A percentile compares a stretch with the other conserved stretches of the same genome.
phyloP scores from a whole-genome alignment of 306 rosid genomes.

The Delonix regia region DNA sequence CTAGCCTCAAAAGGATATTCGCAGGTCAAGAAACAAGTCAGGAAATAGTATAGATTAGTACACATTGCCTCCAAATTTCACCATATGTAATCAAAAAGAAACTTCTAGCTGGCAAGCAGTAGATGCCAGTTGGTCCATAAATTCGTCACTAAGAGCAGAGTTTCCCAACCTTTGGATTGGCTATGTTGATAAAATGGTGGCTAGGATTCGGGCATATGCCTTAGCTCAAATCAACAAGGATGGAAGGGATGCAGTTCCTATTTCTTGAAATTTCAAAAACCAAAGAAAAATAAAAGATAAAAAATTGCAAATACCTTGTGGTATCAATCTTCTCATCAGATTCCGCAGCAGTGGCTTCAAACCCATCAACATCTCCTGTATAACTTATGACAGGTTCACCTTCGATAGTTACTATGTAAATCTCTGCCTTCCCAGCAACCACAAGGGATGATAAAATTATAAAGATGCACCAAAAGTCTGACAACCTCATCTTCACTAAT shows the following conservation, averaged over 20 bases:
- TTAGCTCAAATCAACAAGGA: background rate
- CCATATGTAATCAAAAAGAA: background rate
- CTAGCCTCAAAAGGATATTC: slow-evolving; percentile 21
- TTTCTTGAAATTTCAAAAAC: background rate
- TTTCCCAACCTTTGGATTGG: background rate
- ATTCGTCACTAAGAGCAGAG: background rate
- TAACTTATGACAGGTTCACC: slow-evolving; percentile 97
- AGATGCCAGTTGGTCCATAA: slow-evolving; percentile 20
- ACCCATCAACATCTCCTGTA: slow-evolving; percentile 79
- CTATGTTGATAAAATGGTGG: background rate
- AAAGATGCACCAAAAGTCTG: slow-evolving; percentile 42
- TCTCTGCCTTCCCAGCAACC: slow-evolving; percentile 57
- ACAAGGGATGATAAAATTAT: slow-evolving; percentile 47
- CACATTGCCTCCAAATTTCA: background rate
- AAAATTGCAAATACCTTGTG: slow-evolving; percentile 62
- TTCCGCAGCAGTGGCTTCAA: slow-evolving; percentile 96
- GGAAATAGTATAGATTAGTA: background rate
- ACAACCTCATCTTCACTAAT: slow-evolving; percentile 52
- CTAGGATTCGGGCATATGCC: background rate
- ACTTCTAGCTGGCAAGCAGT: slow-evolving; percentile 17
- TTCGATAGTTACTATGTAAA: slow-evolving; percentile 84
- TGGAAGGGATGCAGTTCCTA: background rate
- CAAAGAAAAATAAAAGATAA: background rate
- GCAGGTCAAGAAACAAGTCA: slow-evolving; percentile 12
- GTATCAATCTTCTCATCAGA: slow-evolving; percentile 88